phyloP scores from a whole-genome alignment of 768 basidiomycete genomes.

The Lactarius quietus region DNA sequence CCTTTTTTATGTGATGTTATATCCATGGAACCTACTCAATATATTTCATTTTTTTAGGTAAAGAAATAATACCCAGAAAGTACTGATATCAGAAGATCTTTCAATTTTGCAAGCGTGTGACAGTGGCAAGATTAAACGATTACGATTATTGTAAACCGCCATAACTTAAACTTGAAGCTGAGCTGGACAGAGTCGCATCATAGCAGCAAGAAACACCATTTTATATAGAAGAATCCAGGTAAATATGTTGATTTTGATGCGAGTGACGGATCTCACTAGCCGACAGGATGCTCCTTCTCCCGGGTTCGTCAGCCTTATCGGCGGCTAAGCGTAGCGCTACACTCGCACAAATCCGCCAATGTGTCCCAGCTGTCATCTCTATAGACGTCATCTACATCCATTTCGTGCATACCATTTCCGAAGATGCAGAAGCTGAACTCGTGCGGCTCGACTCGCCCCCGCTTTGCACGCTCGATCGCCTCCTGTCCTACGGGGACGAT shows the following conservation, averaged over 20 bases:
- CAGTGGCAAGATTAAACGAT: too few relatives aligned
- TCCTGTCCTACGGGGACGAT: constrained; percentile 86
- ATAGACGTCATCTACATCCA: constrained; percentile 87
- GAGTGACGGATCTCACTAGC: constrained; percentile 1
- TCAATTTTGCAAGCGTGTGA: too few relatives aligned
- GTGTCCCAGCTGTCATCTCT: constrained; percentile 51
- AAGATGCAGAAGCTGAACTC: constrained; percentile 46
- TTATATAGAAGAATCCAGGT: background rate
- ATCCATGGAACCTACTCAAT: too few relatives aligned
- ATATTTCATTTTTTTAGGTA: too few relatives aligned
- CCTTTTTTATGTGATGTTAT: too few relatives aligned
- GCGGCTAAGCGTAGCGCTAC: constrained; percentile 65
- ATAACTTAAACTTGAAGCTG: background rate
- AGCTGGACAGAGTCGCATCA: background rate
- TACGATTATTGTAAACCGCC: too few relatives aligned
- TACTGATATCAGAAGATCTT: too few relatives aligned
- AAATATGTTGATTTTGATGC: background rate
- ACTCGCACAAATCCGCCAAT: constrained; percentile 53
- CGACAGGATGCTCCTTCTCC: constrained; percentile 66
- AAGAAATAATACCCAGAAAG: too few relatives aligned
- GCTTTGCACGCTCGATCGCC: constrained; percentile 55
- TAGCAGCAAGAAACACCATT: background rate
- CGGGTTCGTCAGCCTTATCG: constrained; percentile 75
- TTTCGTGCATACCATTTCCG: constrained; percentile 62
- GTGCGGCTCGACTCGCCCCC: constrained; percentile 40